A percentile compares a stretch with the other conserved stretches of the same genome.
Conservation (phyloP, 75 land plant genomes). For the Sequoia sempervirens region DNA sequence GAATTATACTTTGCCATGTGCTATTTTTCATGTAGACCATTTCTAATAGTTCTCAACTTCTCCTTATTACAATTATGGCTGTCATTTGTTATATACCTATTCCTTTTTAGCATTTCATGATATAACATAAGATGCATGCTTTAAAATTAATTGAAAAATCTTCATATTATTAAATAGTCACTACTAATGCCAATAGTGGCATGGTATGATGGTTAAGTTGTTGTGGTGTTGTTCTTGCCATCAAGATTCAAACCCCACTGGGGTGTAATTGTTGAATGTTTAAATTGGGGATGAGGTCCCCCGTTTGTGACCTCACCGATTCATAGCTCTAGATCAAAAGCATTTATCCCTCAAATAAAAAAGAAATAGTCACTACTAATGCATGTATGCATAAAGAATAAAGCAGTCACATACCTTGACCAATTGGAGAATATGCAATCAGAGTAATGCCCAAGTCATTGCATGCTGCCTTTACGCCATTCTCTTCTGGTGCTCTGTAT, state of each 20-base stretch:
- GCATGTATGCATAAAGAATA: neutral
- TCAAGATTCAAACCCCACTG: too few species aligned
- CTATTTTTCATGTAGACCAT: neutral
- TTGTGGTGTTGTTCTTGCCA: too few species aligned
- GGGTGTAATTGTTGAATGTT: too few species aligned
- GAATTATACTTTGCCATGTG: neutral
- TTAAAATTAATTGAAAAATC: neutral
- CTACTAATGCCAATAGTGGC: too few species aligned
- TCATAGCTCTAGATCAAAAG: too few species aligned
- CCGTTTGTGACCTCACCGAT: too few species aligned
- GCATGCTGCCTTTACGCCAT: conserved; percentile 92
- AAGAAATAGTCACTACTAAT: too few species aligned
- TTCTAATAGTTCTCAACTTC: neutral
- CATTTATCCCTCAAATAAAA: too few species aligned
- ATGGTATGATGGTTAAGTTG: too few species aligned
- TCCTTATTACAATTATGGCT: neutral
- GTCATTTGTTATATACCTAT: neutral
- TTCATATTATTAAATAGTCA: neutral
- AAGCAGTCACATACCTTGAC: conserved; percentile 52
- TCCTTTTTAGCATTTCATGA: neutral
- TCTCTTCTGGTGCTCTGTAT: conserved; percentile 82
- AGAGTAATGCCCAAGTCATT: conserved; percentile 89
- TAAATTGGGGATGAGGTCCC: too few species aligned
- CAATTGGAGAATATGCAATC: conserved; percentile 92
- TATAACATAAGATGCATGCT: neutral